Conservation (phyloP, 2,329 filamentous ascomycete genomes). For the Leptographium flavum region DNA sequence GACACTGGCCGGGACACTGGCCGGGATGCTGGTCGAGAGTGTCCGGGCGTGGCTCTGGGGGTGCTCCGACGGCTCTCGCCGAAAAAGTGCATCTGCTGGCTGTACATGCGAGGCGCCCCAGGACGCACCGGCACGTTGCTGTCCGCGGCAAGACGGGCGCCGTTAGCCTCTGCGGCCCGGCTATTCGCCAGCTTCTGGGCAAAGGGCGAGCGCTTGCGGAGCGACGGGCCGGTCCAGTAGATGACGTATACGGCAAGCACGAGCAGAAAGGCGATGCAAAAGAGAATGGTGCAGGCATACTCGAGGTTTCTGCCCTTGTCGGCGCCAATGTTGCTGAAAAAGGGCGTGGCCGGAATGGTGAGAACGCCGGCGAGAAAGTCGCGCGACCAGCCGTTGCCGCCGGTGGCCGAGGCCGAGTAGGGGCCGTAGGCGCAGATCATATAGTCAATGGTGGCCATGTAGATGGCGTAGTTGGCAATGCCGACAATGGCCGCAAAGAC, state of each 20-base stretch:
- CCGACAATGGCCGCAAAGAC: constrained; percentile 52
- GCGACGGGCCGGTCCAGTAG: constrained; percentile 47
- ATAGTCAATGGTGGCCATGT: constrained; percentile 67
- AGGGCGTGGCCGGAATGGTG: constrained; percentile 52
- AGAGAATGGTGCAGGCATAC: constrained; percentile 49
- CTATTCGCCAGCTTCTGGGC: constrained; percentile 44
- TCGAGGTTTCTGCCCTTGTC: constrained; percentile 32
- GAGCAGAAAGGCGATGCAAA: constrained; percentile 44
- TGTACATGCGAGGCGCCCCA: background rate
- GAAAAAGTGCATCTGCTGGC: background rate
- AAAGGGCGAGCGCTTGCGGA: constrained; percentile 49
- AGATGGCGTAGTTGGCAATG: constrained; percentile 60
- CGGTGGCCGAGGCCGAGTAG: constrained; percentile 60
- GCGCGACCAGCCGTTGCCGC: constrained; percentile 60
- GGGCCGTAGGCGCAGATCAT: constrained; percentile 59
- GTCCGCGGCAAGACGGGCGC: background rate
- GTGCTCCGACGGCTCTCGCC: background rate
- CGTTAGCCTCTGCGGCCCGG: background rate
- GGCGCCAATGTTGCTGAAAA: constrained; percentile 43
- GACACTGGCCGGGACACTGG: background rate
- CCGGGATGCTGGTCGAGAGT: background rate
- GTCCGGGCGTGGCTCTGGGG: background rate
- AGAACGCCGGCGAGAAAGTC: constrained; percentile 62
- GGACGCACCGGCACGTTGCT: background rate
- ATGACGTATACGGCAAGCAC: constrained; percentile 51